Conservation (phyloP, 306 rosid species). For the Lablab purpureus region DNA sequence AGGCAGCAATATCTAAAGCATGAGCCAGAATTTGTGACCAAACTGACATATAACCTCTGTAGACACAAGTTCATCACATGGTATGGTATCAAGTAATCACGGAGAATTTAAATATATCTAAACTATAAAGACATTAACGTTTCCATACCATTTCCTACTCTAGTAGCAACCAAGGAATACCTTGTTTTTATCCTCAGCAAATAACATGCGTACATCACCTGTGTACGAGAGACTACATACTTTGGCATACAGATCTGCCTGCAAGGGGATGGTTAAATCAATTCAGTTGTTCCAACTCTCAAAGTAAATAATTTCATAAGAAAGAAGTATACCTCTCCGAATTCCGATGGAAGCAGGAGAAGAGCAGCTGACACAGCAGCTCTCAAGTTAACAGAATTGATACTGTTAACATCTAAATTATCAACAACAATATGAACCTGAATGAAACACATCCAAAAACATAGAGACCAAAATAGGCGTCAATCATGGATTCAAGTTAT, state of each 20-base stretch:
- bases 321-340: slow-evolving; percentile 71
- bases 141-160: slow-evolving; percentile 23
- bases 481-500: slow-evolving; percentile 2
- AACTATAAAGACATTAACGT: slow-evolving; percentile 28
- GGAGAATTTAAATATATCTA: slow-evolving; percentile 8
- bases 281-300: slow-evolving; percentile 38
- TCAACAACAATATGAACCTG: slow-evolving; percentile 84
- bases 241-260: slow-evolving; percentile 92
- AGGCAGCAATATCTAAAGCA: slow-evolving; percentile 3
- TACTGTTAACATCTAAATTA: slow-evolving; percentile 57
- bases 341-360: slow-evolving; percentile 83
- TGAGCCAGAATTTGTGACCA: slow-evolving; percentile 11
- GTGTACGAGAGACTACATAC: slow-evolving; percentile 89
- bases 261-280: slow-evolving; percentile 46
- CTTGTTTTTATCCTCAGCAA: slow-evolving; percentile 95
- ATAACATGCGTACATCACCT: slow-evolving; percentile 93
- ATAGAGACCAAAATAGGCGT: not conserved
- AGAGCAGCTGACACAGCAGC: slow-evolving; percentile 89
- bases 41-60: slow-evolving; percentile 28
- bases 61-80: slow-evolving; percentile 17
- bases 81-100: slow-evolving; percentile 22
- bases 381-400: slow-evolving; percentile 79
- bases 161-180: slow-evolving; percentile 53
- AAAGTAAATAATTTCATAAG: slow-evolving; percentile 44
- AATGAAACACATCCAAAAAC: slow-evolving; percentile 38